Evolutionary conservation across 1,284 basidiomycete species (phyloP), one percentile per base, ranked within the genome.

Genomic region (Puccinia polysora): DNA sequence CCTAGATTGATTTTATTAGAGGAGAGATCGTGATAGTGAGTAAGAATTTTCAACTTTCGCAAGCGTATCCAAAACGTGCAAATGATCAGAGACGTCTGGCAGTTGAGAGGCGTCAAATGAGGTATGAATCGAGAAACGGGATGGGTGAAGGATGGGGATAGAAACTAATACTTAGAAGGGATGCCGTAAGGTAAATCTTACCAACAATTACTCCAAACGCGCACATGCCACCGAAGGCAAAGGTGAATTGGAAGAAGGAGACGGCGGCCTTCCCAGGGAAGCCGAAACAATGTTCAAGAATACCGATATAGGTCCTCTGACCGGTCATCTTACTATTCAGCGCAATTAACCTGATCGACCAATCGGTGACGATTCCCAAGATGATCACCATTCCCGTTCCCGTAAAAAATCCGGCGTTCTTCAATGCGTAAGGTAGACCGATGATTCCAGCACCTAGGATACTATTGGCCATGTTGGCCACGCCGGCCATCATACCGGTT

Each of bases 261-360:
- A 97, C 92, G 0, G 91, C 91, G 2, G 90, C 90, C 63, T 90
- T 85, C 34, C 93, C 93, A 71, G 86, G 87, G 4, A 85, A 81
- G 8, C 96, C 96, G 78, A 95, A 99, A 81, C 93, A 97, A 73
- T 89, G 89, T 78, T 91, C 84, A 92, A 97, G 96, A 75, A 96
- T 91, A 76, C 74, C 95, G 75, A 97, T 96, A 79, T 98, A 99
- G 1, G 91, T 93, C 75, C 86, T 87, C 63, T 89, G 84, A 0
- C 96, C 95, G 76, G 90, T 91, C 73, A 99, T 83, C 82, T 99
- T 99, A 38, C 93, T 94, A 78, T 97, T 97, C 76, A 94, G 81
- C 12, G 45, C 94, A 67, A 97, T 95, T 38, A 99, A 85, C 14
- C 94, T 88, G 74, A 99, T 97, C 2, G 96, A 98, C 95, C 95